phyloP scores from a whole-genome alignment of 352 stramenopile genomes.

The Sclerospora graminicola region DNA sequence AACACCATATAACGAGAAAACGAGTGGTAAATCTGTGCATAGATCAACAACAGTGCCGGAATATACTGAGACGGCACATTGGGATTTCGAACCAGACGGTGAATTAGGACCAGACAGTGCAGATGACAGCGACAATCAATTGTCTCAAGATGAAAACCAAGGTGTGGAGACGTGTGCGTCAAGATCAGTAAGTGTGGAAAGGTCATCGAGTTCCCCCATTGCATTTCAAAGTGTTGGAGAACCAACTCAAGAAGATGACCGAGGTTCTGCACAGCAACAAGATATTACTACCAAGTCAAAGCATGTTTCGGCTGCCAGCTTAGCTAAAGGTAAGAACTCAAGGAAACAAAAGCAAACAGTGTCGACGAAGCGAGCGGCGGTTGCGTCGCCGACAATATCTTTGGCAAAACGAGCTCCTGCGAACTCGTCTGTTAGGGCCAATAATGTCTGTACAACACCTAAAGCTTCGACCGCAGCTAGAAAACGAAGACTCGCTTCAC shows the following conservation, averaged over 20 bases:
- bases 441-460: slow-evolving; percentile 3
- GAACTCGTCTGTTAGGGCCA: slow-evolving; percentile 3
- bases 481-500: slow-evolving; percentile 5
- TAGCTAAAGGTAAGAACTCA: neutral
- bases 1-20: no score
- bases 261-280: neutral
- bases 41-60: slow-evolving; percentile 1
- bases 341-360: neutral
- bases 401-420: slow-evolving; percentile 2
- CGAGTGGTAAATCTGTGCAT: neutral
- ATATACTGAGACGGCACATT: slow-evolving; percentile 3
- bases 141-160: slow-evolving; percentile 1
- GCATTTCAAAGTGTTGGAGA: slow-evolving; percentile 4
- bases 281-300: neutral
- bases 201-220: neutral
- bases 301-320: slow-evolving; percentile 1
- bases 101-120: slow-evolving; percentile 13
- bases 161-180: slow-evolving; percentile 11
- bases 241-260: slow-evolving; percentile 5
- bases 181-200: slow-evolving; percentile 3
- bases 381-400: slow-evolving; percentile 5
- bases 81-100: slow-evolving; percentile 12
- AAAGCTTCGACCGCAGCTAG: slow-evolving; percentile 3
- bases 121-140: neutral
- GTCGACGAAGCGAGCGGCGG: slow-evolving; percentile 1